Base-by-base conservation (phyloP, 345 rosid species). In the Populus deltoides region DNA sequence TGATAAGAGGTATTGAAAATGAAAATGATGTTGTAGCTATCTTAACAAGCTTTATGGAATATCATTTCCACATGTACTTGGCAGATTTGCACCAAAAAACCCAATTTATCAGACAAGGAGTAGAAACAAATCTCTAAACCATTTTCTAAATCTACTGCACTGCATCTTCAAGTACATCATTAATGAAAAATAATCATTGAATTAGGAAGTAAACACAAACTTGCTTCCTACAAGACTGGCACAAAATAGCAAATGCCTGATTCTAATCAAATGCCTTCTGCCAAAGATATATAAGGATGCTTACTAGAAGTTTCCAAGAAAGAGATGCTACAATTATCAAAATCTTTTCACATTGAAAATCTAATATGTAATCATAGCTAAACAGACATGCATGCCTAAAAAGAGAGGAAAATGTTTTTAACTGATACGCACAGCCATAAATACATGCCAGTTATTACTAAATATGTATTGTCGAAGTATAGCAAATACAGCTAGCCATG, bases 101-200 rank as follows among this genome's bases (percentile, higher is more conserved):
- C 63, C 63, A 59, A 59, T 24, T 59, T 24, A 59, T 10, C 15
- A 59, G 65, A 24, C 8, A 76, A 47, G 33, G 16, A 31, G 57
- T 36, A 22, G 59, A 73, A 78, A 71, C 20, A 45, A 17, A 61
- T 51, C 71, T 47, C 66, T 62, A 6, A 55, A 68, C 62, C 57
- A 61, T 59, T 62, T 49, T 61, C 76, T 31, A 71, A 35, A 78
- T 43, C 49, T 17, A 31, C 53, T 36, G 35, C 70, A 43, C 24
- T 12, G 68, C 13, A 45, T n/a, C 10, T 70, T 57, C 72, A 39
- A 35, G 17, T 1, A 22, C 36, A 17, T 35, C 39, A 17, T 41
- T 38, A 8, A 6, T 29, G 43, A 25, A 16, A 47, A 36, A 66
- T 13, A 75, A 33, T 68, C 10, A 35, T 43, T 29, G 16, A 43